These are phyloP conservation scores for Clavispora vitiphila DNA, from an alignment of 805 yeast species.

Conservation along the genomic window DNA sequence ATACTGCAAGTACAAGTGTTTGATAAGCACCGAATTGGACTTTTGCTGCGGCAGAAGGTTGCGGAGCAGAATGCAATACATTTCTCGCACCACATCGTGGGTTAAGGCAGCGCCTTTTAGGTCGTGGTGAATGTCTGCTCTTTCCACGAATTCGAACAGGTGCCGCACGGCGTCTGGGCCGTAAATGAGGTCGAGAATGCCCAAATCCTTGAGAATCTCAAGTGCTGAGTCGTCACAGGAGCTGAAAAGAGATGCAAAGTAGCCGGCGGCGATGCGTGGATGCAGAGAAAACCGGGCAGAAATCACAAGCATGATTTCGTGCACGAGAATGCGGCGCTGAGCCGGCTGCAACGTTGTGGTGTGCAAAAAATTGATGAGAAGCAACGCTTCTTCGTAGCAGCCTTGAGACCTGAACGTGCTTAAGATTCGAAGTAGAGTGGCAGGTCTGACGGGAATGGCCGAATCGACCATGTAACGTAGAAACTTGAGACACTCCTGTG, in stretches of 20 bases:
- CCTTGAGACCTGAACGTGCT: constrained; percentile 24
- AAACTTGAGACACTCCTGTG: constrained; percentile 27
- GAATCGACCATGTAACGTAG: constrained; percentile 28
- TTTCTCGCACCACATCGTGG: constrained; percentile 16
- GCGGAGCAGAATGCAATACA: constrained; percentile 22
- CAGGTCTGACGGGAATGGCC: constrained; percentile 20
- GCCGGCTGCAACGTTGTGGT: constrained; percentile 13
- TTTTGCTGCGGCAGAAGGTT: constrained; percentile 10
- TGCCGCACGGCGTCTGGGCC: constrained; percentile 17
- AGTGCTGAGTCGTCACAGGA: constrained; percentile 15
- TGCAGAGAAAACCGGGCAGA: constrained; percentile 23
- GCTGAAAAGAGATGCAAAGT: constrained; percentile 26
- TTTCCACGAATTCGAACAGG: constrained; percentile 16
- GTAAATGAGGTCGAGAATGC: constrained; percentile 22
- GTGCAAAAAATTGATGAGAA: constrained; percentile 28
- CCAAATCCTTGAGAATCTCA: constrained; percentile 21
- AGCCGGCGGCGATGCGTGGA: constrained; percentile 35
- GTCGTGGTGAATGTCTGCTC: constrained; percentile 28
- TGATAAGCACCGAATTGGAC: constrained; percentile 16
- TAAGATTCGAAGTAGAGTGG: constrained; percentile 24
- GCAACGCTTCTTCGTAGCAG: constrained; percentile 29
- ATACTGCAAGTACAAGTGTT: constrained; percentile 20
- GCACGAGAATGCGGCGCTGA: constrained; percentile 20
- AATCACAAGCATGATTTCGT: constrained; percentile 30
- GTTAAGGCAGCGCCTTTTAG: constrained; percentile 19